Evolutionary conservation across 345 rosid species (phyloP), one percentile per base, ranked within the genome.

Genomic region (Dipteronia dyeriana): DNA sequence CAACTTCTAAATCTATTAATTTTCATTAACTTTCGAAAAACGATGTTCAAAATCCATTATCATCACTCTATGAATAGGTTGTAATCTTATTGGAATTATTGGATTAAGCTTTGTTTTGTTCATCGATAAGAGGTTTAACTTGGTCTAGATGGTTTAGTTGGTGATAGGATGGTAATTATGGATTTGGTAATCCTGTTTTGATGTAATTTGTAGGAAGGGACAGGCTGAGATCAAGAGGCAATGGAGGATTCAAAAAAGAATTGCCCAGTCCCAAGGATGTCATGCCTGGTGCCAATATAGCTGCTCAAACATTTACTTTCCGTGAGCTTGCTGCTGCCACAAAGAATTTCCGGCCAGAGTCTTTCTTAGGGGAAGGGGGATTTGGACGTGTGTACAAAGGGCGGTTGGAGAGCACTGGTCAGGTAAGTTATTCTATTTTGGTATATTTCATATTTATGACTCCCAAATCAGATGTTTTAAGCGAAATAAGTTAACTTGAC

Each of bases 371-470:
- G 8, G 99, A 96, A 92, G 99, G 99, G 57, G 97, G 99, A 45
- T 96, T 96, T 26, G 99, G 99, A 10, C 97, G 88, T 68, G 99
- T 96, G 25, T 92, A 96, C 85, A 96, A 90, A 78, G 99, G 99
- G 23, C 80, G 78, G 43, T 97, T 96, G 41, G 98, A 94, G 80
- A 90, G 85, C 86, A 94, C 97, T 54, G 94, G 94, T 79, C 99
- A 96, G 97, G 99, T 96, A 86, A 83, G 71, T 71, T 71, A 43
- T 73, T 5, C 29, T 5, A 56, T 29, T 62, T 69, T 70, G 63
- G n/a, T 71, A 25, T 22, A 25, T 34, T 65, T 34, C 3, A 29
- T 11, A 22, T 47, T 10, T 60, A 11, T 1, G 49, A 47, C n/a
- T 39, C 53, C 66, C 41, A 38, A 73, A 68, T 71, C 51, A 63